Conservation (phyloP, 2,329 filamentous ascomycete species). For the Fusarium torulosum region DNA sequence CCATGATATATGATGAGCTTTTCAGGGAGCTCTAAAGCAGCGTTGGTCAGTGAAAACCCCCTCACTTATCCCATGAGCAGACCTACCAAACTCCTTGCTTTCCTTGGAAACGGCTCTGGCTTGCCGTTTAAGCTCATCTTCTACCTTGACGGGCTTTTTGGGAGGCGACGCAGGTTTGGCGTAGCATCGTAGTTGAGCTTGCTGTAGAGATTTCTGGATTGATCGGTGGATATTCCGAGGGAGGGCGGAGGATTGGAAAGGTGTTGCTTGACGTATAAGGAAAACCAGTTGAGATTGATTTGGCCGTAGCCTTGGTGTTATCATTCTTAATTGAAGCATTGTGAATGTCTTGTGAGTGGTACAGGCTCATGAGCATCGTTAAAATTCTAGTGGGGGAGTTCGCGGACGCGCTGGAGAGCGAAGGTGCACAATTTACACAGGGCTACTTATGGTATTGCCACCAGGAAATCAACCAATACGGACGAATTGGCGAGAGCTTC, state of each 20-base stretch:
- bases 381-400: slow-evolving; percentile 27
- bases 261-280: not conserved
- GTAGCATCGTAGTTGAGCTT: slow-evolving; percentile 45
- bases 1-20: slow-evolving; percentile 80
- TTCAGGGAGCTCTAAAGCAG: slow-evolving; percentile 63
- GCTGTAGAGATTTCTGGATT: slow-evolving; percentile 45
- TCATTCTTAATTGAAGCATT: slow-evolving; percentile 43
- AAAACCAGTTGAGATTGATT: slow-evolving; percentile 35
- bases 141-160: slow-evolving; percentile 33
- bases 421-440: slow-evolving; percentile 21
- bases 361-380: slow-evolving; percentile 10
- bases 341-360: slow-evolving; percentile 11
- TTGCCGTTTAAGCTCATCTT: slow-evolving; percentile 48
- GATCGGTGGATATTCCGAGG: slow-evolving; percentile 35
- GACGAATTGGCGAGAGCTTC: slow-evolving; percentile 16
- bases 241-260: slow-evolving; percentile 10
- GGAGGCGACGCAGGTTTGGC: slow-evolving; percentile 29
- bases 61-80: accelerated
- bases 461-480: not conserved
- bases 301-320: slow-evolving; percentile 38
- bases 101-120: slow-evolving; percentile 45
- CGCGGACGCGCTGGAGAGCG: not conserved
- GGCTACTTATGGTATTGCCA: not conserved
- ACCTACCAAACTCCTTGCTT: slow-evolving; percentile 41
- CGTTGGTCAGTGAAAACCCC: not conserved